A percentile compares a stretch with the other conserved stretches of the same genome.
phyloP scores from a whole-genome alignment of 2,329 filamentous ascomycete genomes.

The Colletotrichum abscissum region DNA sequence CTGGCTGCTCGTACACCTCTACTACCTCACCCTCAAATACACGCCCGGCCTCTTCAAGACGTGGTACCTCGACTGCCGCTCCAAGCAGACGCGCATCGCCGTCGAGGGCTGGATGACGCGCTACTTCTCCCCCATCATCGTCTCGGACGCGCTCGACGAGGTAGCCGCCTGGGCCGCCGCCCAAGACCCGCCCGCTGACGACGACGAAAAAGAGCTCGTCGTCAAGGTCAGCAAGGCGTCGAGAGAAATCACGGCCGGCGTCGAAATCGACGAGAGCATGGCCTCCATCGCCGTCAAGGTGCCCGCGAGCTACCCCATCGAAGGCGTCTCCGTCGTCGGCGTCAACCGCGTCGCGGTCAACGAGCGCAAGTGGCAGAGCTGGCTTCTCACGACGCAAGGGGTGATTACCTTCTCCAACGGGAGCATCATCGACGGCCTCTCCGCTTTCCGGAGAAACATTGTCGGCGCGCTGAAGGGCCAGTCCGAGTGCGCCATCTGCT shows the following conservation, averaged over 20 bases:
- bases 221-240: conserved; percentile 79
- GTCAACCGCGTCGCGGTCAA: conserved; percentile 87
- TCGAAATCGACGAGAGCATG: conserved; percentile 87
- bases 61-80: conserved; percentile 87
- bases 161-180: conserved; percentile 74
- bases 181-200: conserved; percentile 58
- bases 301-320: conserved; percentile 84
- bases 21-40: conserved; percentile 83
- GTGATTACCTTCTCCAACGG: conserved; percentile 95
- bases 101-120: conserved; percentile 89
- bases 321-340: conserved; percentile 79
- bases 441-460: conserved; percentile 88
- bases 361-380: conserved; percentile 92
- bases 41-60: conserved; percentile 81
- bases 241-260: conserved; percentile 84
- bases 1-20: conserved; percentile 87
- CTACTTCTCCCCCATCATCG: conserved; percentile 79
- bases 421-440: conserved; percentile 86
- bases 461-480: conserved; percentile 90
- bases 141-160: conserved; percentile 73
- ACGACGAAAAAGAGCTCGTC: conserved; percentile 66
- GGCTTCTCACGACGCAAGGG: conserved; percentile 88
- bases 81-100: conserved; percentile 81
- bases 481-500: conserved; percentile 96
- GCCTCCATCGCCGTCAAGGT: conserved; percentile 86